phyloP scores from a whole-genome alignment of 345 rosid genomes.

The Eucalyptus albens region DNA sequence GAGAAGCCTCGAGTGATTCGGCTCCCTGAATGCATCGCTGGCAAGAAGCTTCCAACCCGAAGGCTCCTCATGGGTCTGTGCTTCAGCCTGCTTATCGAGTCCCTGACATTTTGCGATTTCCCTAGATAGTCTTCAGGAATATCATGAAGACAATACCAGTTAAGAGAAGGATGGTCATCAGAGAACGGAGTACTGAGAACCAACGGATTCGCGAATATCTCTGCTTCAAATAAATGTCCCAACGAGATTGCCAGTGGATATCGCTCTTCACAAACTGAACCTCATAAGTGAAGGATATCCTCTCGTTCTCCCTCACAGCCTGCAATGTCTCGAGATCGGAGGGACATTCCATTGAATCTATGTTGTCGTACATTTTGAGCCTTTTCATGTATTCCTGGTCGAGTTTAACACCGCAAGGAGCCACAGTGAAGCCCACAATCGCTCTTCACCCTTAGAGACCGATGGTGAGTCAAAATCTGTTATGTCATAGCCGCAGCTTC shows the following conservation, averaged over 20 bases:
- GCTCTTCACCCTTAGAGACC: background rate
- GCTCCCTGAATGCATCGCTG: background rate
- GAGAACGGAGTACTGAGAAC: background rate
- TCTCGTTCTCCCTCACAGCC: slow-evolving; percentile 4
- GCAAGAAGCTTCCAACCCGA: slow-evolving; percentile 19
- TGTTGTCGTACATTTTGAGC: slow-evolving; percentile 4
- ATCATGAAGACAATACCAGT: background rate
- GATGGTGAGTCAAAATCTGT: background rate
- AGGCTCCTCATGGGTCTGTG: slow-evolving; percentile 61
- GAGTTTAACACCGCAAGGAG: slow-evolving; percentile 20
- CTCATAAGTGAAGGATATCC: background rate
- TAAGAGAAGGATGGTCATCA: background rate
- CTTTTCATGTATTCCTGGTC: slow-evolving; percentile 10
- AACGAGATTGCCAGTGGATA: background rate
- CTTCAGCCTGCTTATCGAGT: slow-evolving; percentile 59
- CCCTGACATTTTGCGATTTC: slow-evolving; percentile 21
- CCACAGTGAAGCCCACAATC: slow-evolving; percentile 27
- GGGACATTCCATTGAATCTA: background rate
- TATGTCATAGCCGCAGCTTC: background rate
- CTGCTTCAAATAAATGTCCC: background rate
- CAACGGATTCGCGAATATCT: background rate
- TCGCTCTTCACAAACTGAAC: background rate
- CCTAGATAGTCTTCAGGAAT: background rate
- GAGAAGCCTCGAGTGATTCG: background rate
- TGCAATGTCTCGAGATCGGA: background rate